A percentile compares a stretch with the other conserved stretches of the same genome.
These are phyloP conservation scores for Flaveria sonorensis DNA, from an alignment of 129 eudicot species.

Conservation along the genomic window DNA sequence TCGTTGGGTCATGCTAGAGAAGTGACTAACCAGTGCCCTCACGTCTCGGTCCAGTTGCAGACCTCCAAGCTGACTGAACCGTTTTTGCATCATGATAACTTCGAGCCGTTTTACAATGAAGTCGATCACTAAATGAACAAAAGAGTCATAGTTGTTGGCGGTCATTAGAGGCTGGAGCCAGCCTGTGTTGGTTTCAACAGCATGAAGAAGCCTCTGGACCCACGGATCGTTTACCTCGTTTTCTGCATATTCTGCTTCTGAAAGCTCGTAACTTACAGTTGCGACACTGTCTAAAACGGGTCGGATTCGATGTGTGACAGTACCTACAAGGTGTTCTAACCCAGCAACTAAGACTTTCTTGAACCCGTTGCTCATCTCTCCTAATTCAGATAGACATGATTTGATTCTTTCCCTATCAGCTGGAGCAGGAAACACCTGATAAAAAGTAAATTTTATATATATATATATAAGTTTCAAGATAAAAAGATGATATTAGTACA, in stretches of 20 bases:
- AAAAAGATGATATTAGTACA: neutral
- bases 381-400: conserved; percentile 79
- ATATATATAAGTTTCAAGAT: neutral
- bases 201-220: conserved; percentile 91
- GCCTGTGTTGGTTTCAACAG: conserved; percentile 73
- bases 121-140: conserved; percentile 80
- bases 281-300: conserved; percentile 77
- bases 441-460: conserved; percentile 2
- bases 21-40: conserved; percentile 83
- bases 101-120: conserved; percentile 86
- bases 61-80: conserved; percentile 94
- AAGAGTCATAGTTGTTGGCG: conserved; percentile 76
- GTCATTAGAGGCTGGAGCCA: conserved; percentile 94
- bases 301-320: conserved; percentile 82
- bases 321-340: conserved; percentile 76
- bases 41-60: conserved; percentile 87
- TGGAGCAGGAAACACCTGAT: conserved; percentile 77
- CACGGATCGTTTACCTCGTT: conserved; percentile 96
- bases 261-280: conserved; percentile 76
- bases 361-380: conserved; percentile 77
- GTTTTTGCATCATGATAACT: conserved; percentile 91
- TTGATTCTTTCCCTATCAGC: conserved; percentile 81
- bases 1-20: conserved; percentile 87
- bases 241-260: conserved; percentile 86
- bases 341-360: conserved; percentile 69